Evolutionary conservation across 345 rosid species (phyloP), one percentile per base, ranked within the genome.

Genomic region (Gossypium rotundifolium): DNA sequence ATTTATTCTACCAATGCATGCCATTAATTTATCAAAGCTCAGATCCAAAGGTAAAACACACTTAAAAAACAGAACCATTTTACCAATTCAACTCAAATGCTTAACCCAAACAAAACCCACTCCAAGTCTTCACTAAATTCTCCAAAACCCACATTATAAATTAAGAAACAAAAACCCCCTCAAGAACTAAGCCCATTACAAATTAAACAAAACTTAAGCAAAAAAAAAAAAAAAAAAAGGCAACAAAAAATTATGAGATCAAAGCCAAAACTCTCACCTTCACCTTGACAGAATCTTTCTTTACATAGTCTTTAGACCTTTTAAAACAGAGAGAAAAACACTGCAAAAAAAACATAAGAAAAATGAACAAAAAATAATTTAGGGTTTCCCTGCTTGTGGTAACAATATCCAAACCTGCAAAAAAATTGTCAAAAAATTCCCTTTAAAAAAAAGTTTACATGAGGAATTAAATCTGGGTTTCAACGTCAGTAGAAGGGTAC

Each of bases 191-290:
- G 14, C 67, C 44, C 59, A 51, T 68, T 25, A 68, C 42, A 49
- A 25, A 16, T 49, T 49, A 77, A 40, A 44, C 3, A 68, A 53
- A 64, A 27, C 3, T 72, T 17, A 16, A 70, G 20, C 53, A 29
- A 27, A 72, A 12, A 59, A 76, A 27, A 27, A 25, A 29, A 27
- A 27, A 25, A 29, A 46, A 73, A 20, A 20, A 66, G 40, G 57
- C 22, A 52, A 52, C 52, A 69, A 58, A 40, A 77, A 51, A 61
- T 52, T 44, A 78, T 58, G 59, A 75, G 76, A 69, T 81, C 57
- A 71, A 74, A 58, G 65, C 53, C 59, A 64, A 66, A 77, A 33
- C 54, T 74, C 80, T 76, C 65, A 81, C 86, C 87, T 83, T 68
- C 54, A 80, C 78, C 38, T 48, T 25, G 71, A 22, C 14, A 80